A percentile compares a stretch with the other conserved stretches of the same genome.
Evolutionary conservation across 2,329 filamentous ascomycete genomes (phyloP).

Genomic region (Pestalotiopsis sp.): DNA sequence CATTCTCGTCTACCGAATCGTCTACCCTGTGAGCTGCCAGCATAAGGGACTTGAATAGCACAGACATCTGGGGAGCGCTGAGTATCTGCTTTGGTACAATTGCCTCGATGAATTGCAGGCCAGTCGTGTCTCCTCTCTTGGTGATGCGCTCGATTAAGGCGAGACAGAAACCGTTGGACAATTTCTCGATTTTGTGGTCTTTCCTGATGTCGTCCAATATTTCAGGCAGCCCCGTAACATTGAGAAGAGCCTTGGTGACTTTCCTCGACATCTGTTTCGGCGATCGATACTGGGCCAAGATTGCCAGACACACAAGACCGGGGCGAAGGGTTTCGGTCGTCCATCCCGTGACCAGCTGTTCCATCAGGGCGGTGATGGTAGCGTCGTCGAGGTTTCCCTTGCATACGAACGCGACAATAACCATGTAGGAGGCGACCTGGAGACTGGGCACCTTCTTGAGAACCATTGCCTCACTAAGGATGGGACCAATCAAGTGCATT

Average conservation of each 20-base stretch:
- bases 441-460: conserved; percentile 76
- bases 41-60: conserved; percentile 66
- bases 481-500: conserved; percentile 62
- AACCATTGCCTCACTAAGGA: conserved; percentile 76
- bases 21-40: conserved; percentile 59
- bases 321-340: conserved; percentile 69
- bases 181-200: conserved; percentile 67
- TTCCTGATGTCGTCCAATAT: conserved; percentile 62
- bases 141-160: conserved; percentile 62
- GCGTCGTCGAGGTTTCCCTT: conserved; percentile 79
- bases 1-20: conserved; percentile 53
- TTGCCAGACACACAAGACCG: conserved; percentile 76
- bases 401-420: conserved; percentile 79
- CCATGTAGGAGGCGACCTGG: conserved; percentile 88
- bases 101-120: conserved; percentile 59
- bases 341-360: conserved; percentile 79
- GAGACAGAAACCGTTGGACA: conserved; percentile 71
- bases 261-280: conserved; percentile 67
- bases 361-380: conserved; percentile 85
- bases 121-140: conserved; percentile 58
- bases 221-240: conserved; percentile 58
- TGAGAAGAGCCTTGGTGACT: conserved; percentile 69
- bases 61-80: conserved; percentile 61
- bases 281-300: conserved; percentile 78
- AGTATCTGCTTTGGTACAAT: conserved; percentile 62